Conservation (phyloP, 441 rosid species). For the Corymbia citriodora region DNA sequence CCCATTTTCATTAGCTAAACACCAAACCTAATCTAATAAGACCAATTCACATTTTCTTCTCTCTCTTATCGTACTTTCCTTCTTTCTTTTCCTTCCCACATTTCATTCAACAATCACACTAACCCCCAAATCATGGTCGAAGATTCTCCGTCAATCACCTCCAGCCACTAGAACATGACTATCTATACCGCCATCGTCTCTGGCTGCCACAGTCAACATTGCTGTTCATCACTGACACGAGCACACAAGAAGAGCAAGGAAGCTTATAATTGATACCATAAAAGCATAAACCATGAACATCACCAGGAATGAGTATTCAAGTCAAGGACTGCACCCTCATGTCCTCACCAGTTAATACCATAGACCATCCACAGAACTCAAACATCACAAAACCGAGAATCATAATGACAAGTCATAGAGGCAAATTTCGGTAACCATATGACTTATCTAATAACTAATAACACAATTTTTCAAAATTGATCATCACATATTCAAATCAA, state of each 20-base stretch:
- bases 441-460: neutral
- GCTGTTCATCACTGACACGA: neutral
- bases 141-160: too few species aligned
- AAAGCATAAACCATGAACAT: neutral
- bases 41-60: neutral
- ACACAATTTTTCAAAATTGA: neutral
- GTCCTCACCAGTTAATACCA: neutral
- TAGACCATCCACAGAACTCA: neutral
- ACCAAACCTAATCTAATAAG: neutral
- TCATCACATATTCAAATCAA: neutral
- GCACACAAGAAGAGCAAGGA: neutral
- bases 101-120: neutral
- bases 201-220: neutral
- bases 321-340: neutral
- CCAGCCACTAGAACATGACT: neutral
- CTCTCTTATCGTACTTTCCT: neutral
- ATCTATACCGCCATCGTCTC: accelerated
- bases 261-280: neutral
- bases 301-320: neutral
- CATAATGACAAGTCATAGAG: neutral
- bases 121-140: neutral
- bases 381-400: neutral
- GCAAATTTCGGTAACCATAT: neutral
- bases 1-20: neutral
- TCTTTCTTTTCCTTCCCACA: neutral